Base-by-base conservation (phyloP, 495 filamentous ascomycete species). In the Aspergillus asperescens region DNA sequence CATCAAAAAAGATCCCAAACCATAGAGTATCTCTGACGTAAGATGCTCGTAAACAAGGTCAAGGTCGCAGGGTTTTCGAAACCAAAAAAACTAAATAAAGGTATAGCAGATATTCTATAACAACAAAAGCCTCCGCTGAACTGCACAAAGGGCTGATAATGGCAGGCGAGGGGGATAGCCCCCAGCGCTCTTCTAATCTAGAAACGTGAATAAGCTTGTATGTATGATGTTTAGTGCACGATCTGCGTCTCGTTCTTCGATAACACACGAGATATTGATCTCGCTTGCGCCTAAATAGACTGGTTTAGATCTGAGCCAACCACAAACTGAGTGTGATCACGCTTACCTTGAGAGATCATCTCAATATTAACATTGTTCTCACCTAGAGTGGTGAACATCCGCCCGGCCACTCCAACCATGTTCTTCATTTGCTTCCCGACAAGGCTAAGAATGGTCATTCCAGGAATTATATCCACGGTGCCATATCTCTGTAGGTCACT, bases 201-300 rank as follows among this genome's bases (percentile, higher is more conserved):
- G 56, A 56, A 79, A 80, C 18, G 77, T 80, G 59, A 98, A 96
- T 44, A 98, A 80, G 71, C 84, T 88, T 15, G 92, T 96, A 65
- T 98, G 93, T 45, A 98, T 80, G 58, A 96, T 86, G 62, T 92
- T 96, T 74, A 97, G 83, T 12, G 93, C 93, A 49, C 92, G 82
- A 49, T 89, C 86, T 32, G 91, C 90, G 55, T 95, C 88, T 60
- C 86, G 78, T 60, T 88, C 88, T 60, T 93, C 88, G 59, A 98
- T 94, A 7, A 98, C 93, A 67, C 93, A 97, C 12, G 88, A 93
- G 48, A 98, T 98, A 67, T 96, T 96, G 71, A 98, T 98, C 75
- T 98, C 93, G 62, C 90, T 96, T 37, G 90, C 90, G 51, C 92
- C 93, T 95, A 27, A 18, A 57, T 51, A 7, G 16, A 42, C 24